Percentiles rank a stretch among this genome's conserved stretches.
Conservation (phyloP, 139 green algal species). For the Limnomonas spitsbergensis region DNA sequence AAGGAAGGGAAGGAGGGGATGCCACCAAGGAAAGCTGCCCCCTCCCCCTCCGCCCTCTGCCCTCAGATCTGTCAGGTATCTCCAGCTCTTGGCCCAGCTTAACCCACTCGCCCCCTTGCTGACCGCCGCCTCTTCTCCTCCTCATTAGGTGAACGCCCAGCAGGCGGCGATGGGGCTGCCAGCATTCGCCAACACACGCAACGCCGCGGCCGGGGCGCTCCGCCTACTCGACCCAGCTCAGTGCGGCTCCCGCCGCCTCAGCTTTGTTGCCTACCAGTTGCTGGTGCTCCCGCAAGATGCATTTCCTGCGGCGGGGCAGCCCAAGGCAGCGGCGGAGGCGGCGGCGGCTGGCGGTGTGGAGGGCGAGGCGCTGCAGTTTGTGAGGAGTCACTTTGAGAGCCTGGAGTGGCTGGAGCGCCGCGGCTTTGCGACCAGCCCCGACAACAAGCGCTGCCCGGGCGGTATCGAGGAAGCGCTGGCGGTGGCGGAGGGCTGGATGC, state of each 20-base stretch:
- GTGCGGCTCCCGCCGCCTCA: conserved; percentile 33
- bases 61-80: too few relatives aligned
- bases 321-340: too few relatives aligned
- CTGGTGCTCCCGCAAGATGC: neutral
- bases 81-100: too few relatives aligned
- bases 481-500: conserved; percentile 43
- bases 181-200: conserved; percentile 51
- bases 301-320: too few relatives aligned
- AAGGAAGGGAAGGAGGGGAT: too few relatives aligned
- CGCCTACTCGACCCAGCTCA: conserved; percentile 39
- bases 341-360: neutral
- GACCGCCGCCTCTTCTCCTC: too few relatives aligned
- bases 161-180: conserved; percentile 8
- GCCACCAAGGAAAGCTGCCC: too few relatives aligned
- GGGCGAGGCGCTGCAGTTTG: too few relatives aligned
- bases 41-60: too few relatives aligned
- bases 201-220: conserved; percentile 43
- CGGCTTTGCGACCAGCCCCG: conserved; percentile 29
- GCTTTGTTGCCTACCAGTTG: conserved; percentile 49
- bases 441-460: conserved; percentile 17
- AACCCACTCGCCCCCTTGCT: too few relatives aligned
- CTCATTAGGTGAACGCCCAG: conserved; percentile 33
- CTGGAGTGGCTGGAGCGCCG: neutral
- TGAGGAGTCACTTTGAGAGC: neutral
- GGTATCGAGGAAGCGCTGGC: conserved; percentile 23